Evolutionary conservation across 345 rosid species (phyloP).

Genomic region (Eucalyptus sp.): DNA sequence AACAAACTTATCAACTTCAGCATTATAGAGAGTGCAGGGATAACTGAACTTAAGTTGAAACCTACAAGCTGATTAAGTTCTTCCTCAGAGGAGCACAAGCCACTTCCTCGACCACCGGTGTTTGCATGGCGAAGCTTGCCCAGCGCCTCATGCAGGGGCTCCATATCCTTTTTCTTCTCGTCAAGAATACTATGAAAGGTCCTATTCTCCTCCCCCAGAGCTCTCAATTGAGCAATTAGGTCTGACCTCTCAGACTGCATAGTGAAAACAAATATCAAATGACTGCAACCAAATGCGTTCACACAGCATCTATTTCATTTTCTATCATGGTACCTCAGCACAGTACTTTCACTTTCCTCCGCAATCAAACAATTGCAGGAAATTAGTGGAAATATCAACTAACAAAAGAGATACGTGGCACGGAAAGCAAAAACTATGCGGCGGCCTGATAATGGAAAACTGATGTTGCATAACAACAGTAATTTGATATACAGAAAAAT

Average conservation of each 20-base stretch:
- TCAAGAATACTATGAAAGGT: conserved; percentile 27
- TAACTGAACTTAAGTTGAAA: background rate
- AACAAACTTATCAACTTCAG: background rate
- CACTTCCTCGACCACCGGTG: conserved; percentile 20
- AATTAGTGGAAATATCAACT: background rate
- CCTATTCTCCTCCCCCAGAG: conserved; percentile 12
- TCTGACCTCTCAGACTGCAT: conserved; percentile 34
- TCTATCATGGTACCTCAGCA: background rate
- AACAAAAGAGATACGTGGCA: background rate
- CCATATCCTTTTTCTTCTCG: conserved; percentile 70
- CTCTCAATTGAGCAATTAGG: conserved; percentile 25
- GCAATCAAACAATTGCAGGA: background rate
- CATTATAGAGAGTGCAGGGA: background rate
- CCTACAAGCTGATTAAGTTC: conserved; percentile 74
- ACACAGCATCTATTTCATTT: background rate
- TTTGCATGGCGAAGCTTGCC: conserved; percentile 55
- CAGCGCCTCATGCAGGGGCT: conserved; percentile 80
- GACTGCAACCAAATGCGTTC: background rate
- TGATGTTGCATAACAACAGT: background rate
- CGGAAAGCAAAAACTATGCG: background rate
- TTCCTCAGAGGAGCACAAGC: conserved; percentile 75
- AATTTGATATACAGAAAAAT: background rate
- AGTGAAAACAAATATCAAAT: background rate
- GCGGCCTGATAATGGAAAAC: background rate
- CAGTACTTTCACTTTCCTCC: background rate